These are phyloP conservation scores for Biscogniauxia marginata DNA, from an alignment of 2,329 filamentous ascomycete species.

Conservation along the genomic window DNA sequence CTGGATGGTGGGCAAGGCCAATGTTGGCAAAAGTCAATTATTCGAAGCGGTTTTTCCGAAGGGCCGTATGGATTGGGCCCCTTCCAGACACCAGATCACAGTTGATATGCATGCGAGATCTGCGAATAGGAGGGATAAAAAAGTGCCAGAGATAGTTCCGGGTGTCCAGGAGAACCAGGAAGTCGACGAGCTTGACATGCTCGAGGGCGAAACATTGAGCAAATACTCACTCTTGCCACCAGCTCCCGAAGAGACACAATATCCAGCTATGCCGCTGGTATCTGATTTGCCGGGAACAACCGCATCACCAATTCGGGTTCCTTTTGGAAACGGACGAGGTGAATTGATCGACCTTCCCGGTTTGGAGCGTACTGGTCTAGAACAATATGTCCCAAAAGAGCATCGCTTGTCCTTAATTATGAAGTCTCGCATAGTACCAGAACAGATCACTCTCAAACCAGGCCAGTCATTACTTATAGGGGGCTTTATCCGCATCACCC, in stretches of 20 bases:
- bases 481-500: conserved; percentile 84
- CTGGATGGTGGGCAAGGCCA: conserved; percentile 98
- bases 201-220: conserved; percentile 31
- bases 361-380: conserved; percentile 70
- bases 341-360: conserved; percentile 94
- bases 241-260: conserved; percentile 68
- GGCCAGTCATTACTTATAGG: conserved; percentile 81
- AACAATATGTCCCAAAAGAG: conserved; percentile 66
- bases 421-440: conserved; percentile 70
- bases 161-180: conserved; percentile 3
- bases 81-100: conserved; percentile 38
- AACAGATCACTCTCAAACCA: conserved; percentile 70
- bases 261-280: conserved; percentile 81
- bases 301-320: conserved; percentile 88
- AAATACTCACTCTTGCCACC: conserved; percentile 69
- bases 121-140: background rate
- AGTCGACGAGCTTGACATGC: conserved; percentile 30
- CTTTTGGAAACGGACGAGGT: conserved; percentile 81
- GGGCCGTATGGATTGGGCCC: conserved; percentile 50
- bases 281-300: conserved; percentile 90
- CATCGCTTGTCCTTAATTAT: conserved; percentile 72
- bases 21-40: conserved; percentile 93
- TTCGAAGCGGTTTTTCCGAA: conserved; percentile 88
- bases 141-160: background rate
- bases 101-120: conserved; percentile 31